Evolutionary conservation across 164 flowering plant genomes (phyloP), one percentile per base, ranked within the genome.

Genomic region (Chimonanthus salicifolius): DNA sequence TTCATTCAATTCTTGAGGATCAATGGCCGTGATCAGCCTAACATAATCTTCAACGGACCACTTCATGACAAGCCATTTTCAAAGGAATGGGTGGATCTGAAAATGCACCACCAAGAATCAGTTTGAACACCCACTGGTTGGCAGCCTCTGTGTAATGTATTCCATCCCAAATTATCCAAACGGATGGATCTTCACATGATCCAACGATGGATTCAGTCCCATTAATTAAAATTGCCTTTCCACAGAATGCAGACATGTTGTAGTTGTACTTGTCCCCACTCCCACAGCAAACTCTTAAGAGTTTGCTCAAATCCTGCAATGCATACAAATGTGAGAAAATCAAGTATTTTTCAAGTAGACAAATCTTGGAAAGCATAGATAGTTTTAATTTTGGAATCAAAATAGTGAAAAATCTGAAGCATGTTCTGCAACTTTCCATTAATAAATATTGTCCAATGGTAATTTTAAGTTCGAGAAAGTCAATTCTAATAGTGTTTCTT

Each of bases 101-200:
- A 62, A 70, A 88, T 0, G 78, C 68, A 6, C 97, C 97, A 64
- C 72, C 81, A 0, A 82, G 81, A 21, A 91, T 88, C 49, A 76
- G 81, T 47, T 89, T 79, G 67, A 83, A 88, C 1, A 92, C 69
- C 83, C 84, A 88, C 44, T 84, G 83, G 72, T 88, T 94, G 47
- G 91, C 97, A 1, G 97, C 98, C 71, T 92, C 80, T 7, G 98
- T 88, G 78, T 62, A 90, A 75, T 94, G 97, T 7, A 89, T 82
- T 2, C 97, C 97, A 63, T 92, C 98, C 97, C 98, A 91, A 50
- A 67, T 86, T 5, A 92, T 77, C 64, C 47, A 16, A 3, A 64
- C 79, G 15, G 80, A 71, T 5, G 97, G 95, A 71, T 90, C 77
- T 48, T 82, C 69, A 72, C 98, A 94, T 3, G 92, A 71, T 20